Conservation (phyloP, 2,329 filamentous ascomycete genomes). For the Microascus cirrosus region DNA sequence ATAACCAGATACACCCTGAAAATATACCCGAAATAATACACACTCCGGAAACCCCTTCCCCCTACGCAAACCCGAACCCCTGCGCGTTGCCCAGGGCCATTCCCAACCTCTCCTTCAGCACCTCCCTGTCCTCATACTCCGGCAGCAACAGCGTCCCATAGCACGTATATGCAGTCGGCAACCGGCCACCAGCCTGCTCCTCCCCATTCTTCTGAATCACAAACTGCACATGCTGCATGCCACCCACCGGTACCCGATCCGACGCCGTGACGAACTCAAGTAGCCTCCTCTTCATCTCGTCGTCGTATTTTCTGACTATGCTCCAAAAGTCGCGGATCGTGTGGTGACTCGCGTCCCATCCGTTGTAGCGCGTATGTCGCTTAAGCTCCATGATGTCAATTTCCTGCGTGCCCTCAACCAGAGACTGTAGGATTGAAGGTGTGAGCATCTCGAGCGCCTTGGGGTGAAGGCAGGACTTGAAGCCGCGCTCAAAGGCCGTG, state of each 20-base stretch:
- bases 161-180: conserved; percentile 88
- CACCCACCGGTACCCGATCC: conserved; percentile 80
- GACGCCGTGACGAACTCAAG: conserved; percentile 93
- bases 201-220: conserved; percentile 68
- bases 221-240: conserved; percentile 72
- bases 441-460: conserved; percentile 64
- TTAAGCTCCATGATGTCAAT: conserved; percentile 70
- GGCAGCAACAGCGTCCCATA: conserved; percentile 83
- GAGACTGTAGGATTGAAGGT: conserved; percentile 57
- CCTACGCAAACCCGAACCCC: conserved; percentile 74
- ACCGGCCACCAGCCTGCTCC: conserved; percentile 39
- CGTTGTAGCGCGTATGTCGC: conserved; percentile 65
- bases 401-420: conserved; percentile 74
- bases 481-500: conserved; percentile 70
- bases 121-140: conserved; percentile 62
- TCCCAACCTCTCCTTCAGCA: conserved; percentile 62
- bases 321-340: conserved; percentile 76
- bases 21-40: neutral
- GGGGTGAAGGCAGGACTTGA: conserved; percentile 60
- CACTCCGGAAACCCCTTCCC: neutral
- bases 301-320: conserved; percentile 57
- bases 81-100: conserved; percentile 81
- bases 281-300: conserved; percentile 61
- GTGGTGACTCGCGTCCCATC: conserved; percentile 59
- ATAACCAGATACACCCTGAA: neutral